These are phyloP conservation scores for Trametes villosa DNA, from an alignment of 768 basidiomycete species.

Conservation along the genomic window DNA sequence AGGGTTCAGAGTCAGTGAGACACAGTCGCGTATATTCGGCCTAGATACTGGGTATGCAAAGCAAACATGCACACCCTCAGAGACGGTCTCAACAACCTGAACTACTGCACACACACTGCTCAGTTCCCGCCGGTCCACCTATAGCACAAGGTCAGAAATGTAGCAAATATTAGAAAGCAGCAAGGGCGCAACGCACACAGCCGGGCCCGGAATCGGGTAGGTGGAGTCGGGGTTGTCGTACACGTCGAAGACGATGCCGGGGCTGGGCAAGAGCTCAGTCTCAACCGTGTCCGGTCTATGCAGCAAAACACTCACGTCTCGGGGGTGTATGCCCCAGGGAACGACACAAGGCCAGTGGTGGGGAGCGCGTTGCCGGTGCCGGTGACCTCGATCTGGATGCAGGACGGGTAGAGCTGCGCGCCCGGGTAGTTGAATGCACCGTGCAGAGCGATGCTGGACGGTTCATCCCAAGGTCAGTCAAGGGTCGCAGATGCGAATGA, in stretches of 20 bases:
- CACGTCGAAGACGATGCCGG: constrained; percentile 42
- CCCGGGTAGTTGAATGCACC: constrained; percentile 46
- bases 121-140: constrained; percentile 21
- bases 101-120: neutral
- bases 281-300: neutral
- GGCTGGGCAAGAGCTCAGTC: neutral
- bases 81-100: neutral
- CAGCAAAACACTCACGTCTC: constrained; percentile 34
- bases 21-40: too few relatives aligned
- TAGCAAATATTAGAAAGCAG: neutral
- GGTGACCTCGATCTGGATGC: constrained; percentile 51
- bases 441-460: constrained; percentile 45
- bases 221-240: constrained; percentile 32
- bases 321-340: constrained; percentile 50
- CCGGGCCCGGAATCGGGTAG: constrained; percentile 49
- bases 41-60: too few relatives aligned
- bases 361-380: constrained; percentile 50
- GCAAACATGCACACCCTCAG: too few relatives aligned
- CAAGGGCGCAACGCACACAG: constrained; percentile 6
- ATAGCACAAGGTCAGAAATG: neutral
- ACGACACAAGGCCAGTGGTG: constrained; percentile 48
- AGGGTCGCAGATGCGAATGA: neutral
- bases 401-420: constrained; percentile 49
- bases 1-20: too few relatives aligned
- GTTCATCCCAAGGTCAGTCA: neutral